Evolutionary conservation across 2,329 filamentous ascomycete species (phyloP), one percentile per base, ranked within the genome.

Genomic region (Endocalyx cinctus): DNA sequence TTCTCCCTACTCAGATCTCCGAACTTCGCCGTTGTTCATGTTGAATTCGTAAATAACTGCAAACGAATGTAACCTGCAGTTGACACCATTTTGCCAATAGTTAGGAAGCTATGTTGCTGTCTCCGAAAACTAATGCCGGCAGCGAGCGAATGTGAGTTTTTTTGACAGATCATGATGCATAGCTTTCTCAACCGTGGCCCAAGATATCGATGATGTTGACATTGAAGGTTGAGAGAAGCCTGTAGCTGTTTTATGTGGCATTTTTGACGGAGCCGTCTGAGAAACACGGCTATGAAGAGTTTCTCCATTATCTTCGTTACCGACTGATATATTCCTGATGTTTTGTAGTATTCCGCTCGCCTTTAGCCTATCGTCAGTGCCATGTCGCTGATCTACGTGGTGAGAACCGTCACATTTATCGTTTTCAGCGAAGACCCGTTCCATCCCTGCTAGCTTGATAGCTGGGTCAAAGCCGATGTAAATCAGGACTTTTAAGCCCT

Each of bases 401-500:
- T 27, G 26, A 14, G 8, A 27, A 12, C 13, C 6, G 16, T 23
- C 8, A 23, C 8, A 23, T 8, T 35, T 6, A 35, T 17, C 19
- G 23, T 14, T 35, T 30, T 51, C 45, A 13, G 48, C 45, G 4
- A 42, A 17, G 15, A 52, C 40, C 18, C 40, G 44, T 14, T 36
- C 20, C 47, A 51, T 54, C 3, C 43, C 46, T 6, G 35, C 20
- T 7, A 58, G 39, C 18, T 31, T 48, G 2, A 42, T 37, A 5
- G 50, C 42, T 1, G 54, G 53, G 19, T 58, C 54, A 17, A 58
- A 58, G 12, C 48, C 48, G 5, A 57, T 10, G 15, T 48, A 48
- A 6, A 57, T 39, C 32, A 58, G 32, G 6, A 35, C 37, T 16
- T 54, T 50, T 3, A 46, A 34, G 4, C 40, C 39, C 10, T 42